These are phyloP conservation scores for Thraustochytrium sp. DNA, from an alignment of 352 stramenopile genomes.

Conservation along the genomic window DNA sequence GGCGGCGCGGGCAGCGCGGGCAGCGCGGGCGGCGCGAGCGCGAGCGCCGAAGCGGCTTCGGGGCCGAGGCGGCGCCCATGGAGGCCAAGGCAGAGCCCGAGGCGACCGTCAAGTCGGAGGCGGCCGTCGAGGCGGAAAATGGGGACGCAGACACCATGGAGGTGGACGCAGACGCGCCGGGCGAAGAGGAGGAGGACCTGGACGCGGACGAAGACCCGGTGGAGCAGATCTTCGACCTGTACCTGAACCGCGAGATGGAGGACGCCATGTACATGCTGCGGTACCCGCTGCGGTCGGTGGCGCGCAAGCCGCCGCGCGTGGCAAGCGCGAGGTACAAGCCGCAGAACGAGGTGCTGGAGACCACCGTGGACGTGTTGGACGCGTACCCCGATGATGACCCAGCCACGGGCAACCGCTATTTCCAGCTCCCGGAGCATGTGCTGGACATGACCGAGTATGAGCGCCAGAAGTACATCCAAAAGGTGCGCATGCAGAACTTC, in stretches of 20 bases:
- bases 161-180: background rate
- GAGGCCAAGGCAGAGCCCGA: background rate
- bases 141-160: background rate
- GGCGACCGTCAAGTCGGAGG: background rate
- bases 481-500: background rate
- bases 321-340: background rate
- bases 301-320: background rate
- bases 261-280: slow-evolving; percentile 7
- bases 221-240: slow-evolving; percentile 19
- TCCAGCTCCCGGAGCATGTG: background rate
- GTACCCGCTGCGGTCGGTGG: background rate
- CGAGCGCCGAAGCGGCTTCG: background rate
- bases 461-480: background rate
- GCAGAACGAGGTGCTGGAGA: slow-evolving; percentile 3
- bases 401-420: background rate
- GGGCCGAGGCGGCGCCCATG: background rate
- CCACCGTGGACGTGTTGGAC: background rate
- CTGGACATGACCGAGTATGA: background rate
- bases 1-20: no score
- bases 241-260: slow-evolving; percentile 3
- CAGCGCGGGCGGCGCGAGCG: no score
- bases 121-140: background rate
- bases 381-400: slow-evolving; percentile 3
- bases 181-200: background rate
- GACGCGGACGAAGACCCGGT: slow-evolving; percentile 25